Evolutionary conservation across 495 filamentous ascomycete genomes (phyloP), one percentile per base, ranked within the genome.

Genomic region (Xylaria castorea): DNA sequence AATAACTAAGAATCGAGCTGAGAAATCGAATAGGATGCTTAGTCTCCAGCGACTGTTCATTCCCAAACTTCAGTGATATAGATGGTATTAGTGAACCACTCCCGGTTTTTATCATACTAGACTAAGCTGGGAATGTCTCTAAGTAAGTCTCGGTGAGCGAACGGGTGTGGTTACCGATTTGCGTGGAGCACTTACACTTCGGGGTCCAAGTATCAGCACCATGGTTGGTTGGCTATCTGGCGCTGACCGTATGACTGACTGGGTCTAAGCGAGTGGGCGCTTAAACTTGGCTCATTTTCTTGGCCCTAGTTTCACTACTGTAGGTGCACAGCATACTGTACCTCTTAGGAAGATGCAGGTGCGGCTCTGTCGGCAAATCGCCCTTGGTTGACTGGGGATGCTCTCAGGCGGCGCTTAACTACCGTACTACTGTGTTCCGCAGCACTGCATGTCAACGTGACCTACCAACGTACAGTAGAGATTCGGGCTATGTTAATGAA

Each of bases 311-410:
- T 57, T 14, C 3, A 42, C 9, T 42, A n/a, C n/a, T n/a, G n/a
- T 34, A 5, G 55, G 8, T 58, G 30, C 55, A 34, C 55, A 58
- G 30, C 55, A 34, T 58, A 32, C 14, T 53, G n/a, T 25, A 22
- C n/a, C n/a, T n/a, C n/a, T n/a, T n/a, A n/a, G n/a, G 27, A 12
- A 18, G 18, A 20, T 34, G 53, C 53, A 57, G 14, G 38, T 61
- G 58, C 58, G 58, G 58, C 58, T 61, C 58, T 38, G 58, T n/a
- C 58, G 58, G 58, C 58, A 61, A 36, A 61, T 61, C 20, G 58
- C 6, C 20, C 16, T 36, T 61, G 58, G 16, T 61, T 11, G 16
- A 20, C 20, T n/a, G 5, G 32, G 51, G 27, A 20, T 20, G 34
- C 20, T 38, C 57, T 60, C 11, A 38, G 57, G 9, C 32, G 57